Evolutionary conservation across 768 basidiomycete species (phyloP), one percentile per base, ranked within the genome.

Genomic region (Rhodocollybia butyracea): DNA sequence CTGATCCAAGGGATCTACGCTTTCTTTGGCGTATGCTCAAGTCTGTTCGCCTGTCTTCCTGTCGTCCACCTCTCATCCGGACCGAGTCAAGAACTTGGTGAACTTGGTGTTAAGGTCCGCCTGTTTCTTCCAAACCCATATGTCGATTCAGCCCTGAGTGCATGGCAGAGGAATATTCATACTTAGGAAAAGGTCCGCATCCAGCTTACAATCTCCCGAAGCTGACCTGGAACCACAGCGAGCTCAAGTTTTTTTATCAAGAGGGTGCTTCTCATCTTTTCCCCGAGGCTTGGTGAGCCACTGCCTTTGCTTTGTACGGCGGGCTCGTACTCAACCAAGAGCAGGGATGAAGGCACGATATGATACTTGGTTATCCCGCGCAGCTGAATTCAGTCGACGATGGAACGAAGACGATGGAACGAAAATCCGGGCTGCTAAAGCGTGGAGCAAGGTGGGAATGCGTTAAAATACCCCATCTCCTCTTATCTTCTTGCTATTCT

Each of bases 381-480:
- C 88, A 85, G 52, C 80, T 96, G 43, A 86, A 85, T 63, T 84
- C 89, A 5, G 71, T 74, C 1, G 88, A 95, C 63, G 84, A 89
- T 30, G 73, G n/a, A n/a, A n/a, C n/a, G n/a, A n/a, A n/a, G n/a
- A n/a, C n/a, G n/a, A n/a, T n/a, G n/a, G 80, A 61, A 81, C 75
- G 3, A 77, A 88, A 31, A 61, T 88, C 30, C 72, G 56, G 6
- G 93, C 92, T 11, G 92, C 92, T 3, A 89, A 81, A 63, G 90
- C 91, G 2, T 95, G 93, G 92, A 75, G 87, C 19, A 89, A 87
- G n/a, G 66, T 96, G 91, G 90, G 94, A 95, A 91, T 91, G 62
- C 65, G 91, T 79, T 31, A 24, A 46, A 31, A 22, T 19, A 36
- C 50, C n/a, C 11, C 5, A 21, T 30, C 45, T 19, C 27, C 12